Evolutionary conservation across 768 basidiomycete genomes (phyloP).

Genomic region (Lactifluus echinatus): DNA sequence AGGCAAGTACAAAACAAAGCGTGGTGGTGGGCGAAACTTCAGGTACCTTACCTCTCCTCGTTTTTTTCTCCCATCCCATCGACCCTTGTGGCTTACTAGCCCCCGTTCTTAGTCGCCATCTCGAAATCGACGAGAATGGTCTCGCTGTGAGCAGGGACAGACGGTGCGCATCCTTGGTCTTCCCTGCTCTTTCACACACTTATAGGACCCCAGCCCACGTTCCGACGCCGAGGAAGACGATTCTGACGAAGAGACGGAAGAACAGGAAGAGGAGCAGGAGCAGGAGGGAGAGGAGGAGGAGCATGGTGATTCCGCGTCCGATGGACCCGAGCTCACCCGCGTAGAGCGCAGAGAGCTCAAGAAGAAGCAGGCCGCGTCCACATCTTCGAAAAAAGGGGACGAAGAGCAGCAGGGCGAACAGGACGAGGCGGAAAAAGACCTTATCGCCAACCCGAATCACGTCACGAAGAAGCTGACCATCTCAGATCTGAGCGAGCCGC

Average conservation of each 20-base stretch:
- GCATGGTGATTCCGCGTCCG: slow-evolving; percentile 35
- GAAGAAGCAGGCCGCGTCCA: slow-evolving; percentile 52
- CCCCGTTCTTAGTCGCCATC: slow-evolving; percentile 18
- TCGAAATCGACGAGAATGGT: slow-evolving; percentile 25
- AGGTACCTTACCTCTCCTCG: slow-evolving; percentile 24
- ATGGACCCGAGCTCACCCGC: slow-evolving; percentile 59
- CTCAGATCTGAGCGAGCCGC: slow-evolving; percentile 57
- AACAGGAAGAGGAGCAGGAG: slow-evolving; percentile 35
- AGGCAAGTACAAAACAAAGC: slow-evolving; percentile 36
- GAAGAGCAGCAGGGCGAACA: slow-evolving; percentile 31
- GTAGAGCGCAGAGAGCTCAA: slow-evolving; percentile 71
- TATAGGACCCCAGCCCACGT: background rate
- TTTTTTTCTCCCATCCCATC: no score
- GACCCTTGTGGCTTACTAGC: no score
- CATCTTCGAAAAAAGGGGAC: slow-evolving; percentile 29
- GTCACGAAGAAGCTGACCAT: slow-evolving; percentile 66
- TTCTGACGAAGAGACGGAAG: background rate
- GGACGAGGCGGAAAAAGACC: slow-evolving; percentile 53
- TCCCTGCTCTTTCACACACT: background rate
- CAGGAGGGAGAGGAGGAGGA: slow-evolving; percentile 40
- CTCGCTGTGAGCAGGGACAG: slow-evolving; percentile 23
- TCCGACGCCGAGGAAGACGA: slow-evolving; percentile 26
- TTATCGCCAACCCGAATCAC: slow-evolving; percentile 75
- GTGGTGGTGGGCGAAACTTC: slow-evolving; percentile 37
- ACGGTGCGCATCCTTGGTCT: slow-evolving; percentile 6